phyloP scores from a whole-genome alignment of 345 rosid species.

The Heritiera fomes region DNA sequence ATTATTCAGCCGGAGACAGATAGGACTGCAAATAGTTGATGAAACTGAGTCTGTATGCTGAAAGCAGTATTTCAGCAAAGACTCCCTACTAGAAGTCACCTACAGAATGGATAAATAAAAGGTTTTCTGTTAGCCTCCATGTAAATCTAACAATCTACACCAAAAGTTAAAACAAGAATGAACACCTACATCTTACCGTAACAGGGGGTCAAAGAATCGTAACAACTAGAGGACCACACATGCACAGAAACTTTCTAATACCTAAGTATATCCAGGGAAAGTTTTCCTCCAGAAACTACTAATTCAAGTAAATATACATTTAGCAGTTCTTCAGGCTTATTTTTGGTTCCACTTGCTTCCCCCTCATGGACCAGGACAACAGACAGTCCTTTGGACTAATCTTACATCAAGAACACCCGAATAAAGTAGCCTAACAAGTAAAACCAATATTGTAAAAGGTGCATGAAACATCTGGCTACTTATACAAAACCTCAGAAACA shows the following conservation, averaged over 20 bases:
- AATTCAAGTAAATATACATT: neutral
- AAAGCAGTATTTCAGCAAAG: slow-evolving; percentile 53
- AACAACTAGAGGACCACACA: neutral
- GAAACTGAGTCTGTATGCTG: slow-evolving; percentile 37
- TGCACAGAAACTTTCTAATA: neutral
- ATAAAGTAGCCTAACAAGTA: slow-evolving; percentile 1
- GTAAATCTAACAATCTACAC: slow-evolving; percentile 6
- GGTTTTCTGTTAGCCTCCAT: slow-evolving; percentile 17
- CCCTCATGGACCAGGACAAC: neutral
- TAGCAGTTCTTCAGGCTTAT: neutral
- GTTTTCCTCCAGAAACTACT: neutral
- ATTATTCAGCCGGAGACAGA: slow-evolving; percentile 72
- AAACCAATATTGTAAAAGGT: neutral
- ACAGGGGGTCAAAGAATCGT: neutral
- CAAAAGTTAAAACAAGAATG: neutral
- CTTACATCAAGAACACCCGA: neutral
- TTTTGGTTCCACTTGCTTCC: neutral
- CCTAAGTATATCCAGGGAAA: neutral
- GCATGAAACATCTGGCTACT: neutral
- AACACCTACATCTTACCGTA: neutral
- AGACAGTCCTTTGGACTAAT: neutral
- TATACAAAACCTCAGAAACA: neutral
- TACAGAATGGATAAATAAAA: slow-evolving; percentile 54
- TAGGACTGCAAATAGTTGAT: slow-evolving; percentile 22
- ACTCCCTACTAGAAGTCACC: slow-evolving; percentile 58